Percentiles rank a stretch among this genome's conserved stretches.
Conservation (phyloP, 192 early-diverging fungal genomes). For the Backusella mclennaniae region DNA sequence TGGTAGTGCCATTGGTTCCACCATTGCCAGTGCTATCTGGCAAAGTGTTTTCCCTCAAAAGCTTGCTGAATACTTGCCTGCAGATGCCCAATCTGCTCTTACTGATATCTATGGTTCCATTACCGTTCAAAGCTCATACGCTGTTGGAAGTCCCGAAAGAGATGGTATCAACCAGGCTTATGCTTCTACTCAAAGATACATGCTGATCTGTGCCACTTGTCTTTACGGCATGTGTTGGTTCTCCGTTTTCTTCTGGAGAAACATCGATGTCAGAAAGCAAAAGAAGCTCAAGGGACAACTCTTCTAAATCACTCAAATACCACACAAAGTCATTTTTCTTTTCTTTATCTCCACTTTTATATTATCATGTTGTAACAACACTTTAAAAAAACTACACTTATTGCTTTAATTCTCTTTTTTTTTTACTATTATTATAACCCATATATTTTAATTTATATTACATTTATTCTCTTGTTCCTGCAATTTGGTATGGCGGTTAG, state of each 20-base stretch:
- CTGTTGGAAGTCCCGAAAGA: conserved; percentile 8
- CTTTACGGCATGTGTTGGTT: not conserved
- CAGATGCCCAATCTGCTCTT: not conserved
- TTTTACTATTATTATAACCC: not conserved
- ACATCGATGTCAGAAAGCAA: not conserved
- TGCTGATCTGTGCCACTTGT: conserved; percentile 8
- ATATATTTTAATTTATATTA: not conserved
- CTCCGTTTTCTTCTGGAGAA: conserved; percentile 5
- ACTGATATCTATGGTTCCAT: conserved; percentile 8
- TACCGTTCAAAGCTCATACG: not conserved
- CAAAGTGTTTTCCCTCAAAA: conserved; percentile 1
- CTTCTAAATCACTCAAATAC: not conserved
- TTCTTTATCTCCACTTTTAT: not conserved
- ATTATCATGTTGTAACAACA: not conserved
- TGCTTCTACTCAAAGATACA: not conserved
- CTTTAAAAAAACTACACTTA: not conserved
- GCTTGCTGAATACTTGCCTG: conserved; percentile 14
- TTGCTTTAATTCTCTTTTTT: not conserved
- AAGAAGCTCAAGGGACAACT: not conserved
- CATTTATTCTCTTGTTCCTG: not conserved
- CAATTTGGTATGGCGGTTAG: not conserved
- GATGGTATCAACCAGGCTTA: conserved; percentile 10
- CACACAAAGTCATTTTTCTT: not conserved
- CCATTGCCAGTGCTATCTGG: conserved; percentile 20
- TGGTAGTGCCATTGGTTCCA: conserved; percentile 6